Evolutionary conservation across 2,329 filamentous ascomycete genomes (phyloP).

Genomic region (Alternaria dauci): DNA sequence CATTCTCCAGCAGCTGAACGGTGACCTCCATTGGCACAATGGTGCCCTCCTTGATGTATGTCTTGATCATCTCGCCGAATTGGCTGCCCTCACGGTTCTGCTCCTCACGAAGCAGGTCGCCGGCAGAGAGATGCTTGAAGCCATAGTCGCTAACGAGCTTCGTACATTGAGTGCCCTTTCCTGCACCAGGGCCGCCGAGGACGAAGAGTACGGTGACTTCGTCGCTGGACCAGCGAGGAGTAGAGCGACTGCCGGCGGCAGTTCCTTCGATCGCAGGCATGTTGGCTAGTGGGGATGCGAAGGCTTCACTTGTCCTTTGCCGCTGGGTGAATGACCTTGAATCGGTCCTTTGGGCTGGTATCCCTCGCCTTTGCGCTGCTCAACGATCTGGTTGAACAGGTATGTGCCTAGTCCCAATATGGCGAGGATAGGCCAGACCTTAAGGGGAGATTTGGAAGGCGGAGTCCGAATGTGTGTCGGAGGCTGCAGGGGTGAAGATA

Average conservation of each 20-base stretch:
- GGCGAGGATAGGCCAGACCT: slow-evolving; percentile 56
- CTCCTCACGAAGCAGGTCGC: slow-evolving; percentile 92
- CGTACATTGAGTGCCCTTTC: slow-evolving; percentile 95
- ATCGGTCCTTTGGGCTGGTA: slow-evolving; percentile 41
- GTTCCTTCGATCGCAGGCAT: slow-evolving; percentile 53
- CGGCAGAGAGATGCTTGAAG: slow-evolving; percentile 92
- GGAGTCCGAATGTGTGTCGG: slow-evolving; percentile 44
- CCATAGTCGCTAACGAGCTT: slow-evolving; percentile 86
- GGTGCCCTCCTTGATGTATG: slow-evolving; percentile 90
- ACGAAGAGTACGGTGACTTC: slow-evolving; percentile 95
- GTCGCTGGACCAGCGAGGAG: slow-evolving; percentile 75
- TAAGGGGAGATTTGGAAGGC: slow-evolving; percentile 51
- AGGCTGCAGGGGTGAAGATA: slow-evolving; percentile 17
- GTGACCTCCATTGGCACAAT: slow-evolving; percentile 99
- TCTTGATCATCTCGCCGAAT: slow-evolving; percentile 91
- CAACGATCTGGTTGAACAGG: slow-evolving; percentile 58
- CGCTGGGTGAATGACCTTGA: slow-evolving; percentile 44
- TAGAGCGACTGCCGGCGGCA: slow-evolving; percentile 57
- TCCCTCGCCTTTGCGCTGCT: slow-evolving; percentile 52
- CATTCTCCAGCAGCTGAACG: slow-evolving; percentile 90
- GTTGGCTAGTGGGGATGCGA: slow-evolving; percentile 42
- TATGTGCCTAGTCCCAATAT: slow-evolving; percentile 58
- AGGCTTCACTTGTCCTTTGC: slow-evolving; percentile 31
- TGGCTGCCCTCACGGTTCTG: slow-evolving; percentile 85
- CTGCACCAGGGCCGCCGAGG: slow-evolving; percentile 92